Conservation (phyloP, 306 rosid species). For the Mucuna pruriens region DNA sequence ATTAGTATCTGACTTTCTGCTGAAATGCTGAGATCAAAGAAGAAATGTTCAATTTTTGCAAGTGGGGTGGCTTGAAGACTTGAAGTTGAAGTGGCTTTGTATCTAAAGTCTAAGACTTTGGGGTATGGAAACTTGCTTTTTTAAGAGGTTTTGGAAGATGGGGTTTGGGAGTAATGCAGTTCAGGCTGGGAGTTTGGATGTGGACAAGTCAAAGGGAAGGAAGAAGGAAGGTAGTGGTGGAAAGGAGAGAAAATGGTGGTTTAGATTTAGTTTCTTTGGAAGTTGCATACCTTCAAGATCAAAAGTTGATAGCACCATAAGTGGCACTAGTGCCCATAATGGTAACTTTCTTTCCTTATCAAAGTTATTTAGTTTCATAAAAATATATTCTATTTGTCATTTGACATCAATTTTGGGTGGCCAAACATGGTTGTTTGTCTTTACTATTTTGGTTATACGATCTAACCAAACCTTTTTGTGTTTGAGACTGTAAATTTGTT, state of each 20-base stretch:
- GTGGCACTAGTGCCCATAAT: conserved; percentile 57
- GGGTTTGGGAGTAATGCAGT: conserved; percentile 67
- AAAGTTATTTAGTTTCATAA: conserved; percentile 18
- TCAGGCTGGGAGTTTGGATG: conserved; percentile 70
- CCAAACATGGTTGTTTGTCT: background rate
- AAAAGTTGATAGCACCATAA: conserved; percentile 74
- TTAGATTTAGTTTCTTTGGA: conserved; percentile 64
- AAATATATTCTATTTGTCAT: conserved; percentile 24
- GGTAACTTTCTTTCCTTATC: conserved; percentile 56
- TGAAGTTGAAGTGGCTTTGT: background rate
- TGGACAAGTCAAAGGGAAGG: conserved; percentile 57
- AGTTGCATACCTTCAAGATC: conserved; percentile 86
- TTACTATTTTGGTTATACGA: background rate
- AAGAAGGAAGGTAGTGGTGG: conserved; percentile 51
- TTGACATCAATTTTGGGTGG: conserved; percentile 23
- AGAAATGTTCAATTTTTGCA: conserved; percentile 22
- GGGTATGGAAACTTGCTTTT: conserved; percentile 40
- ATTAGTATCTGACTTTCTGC: background rate
- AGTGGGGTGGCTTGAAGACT: conserved; percentile 7
- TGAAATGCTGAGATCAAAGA: background rate
- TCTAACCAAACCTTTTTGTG: background rate
- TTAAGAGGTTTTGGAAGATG: conserved; percentile 56
- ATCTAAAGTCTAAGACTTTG: conserved; percentile 33
- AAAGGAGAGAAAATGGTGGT: conserved; percentile 69
- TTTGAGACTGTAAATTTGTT: conserved; percentile 35